A percentile compares a stretch with the other conserved stretches of the same genome.
phyloP scores from a whole-genome alignment of 345 rosid species.

The Corchorus olitorius region DNA sequence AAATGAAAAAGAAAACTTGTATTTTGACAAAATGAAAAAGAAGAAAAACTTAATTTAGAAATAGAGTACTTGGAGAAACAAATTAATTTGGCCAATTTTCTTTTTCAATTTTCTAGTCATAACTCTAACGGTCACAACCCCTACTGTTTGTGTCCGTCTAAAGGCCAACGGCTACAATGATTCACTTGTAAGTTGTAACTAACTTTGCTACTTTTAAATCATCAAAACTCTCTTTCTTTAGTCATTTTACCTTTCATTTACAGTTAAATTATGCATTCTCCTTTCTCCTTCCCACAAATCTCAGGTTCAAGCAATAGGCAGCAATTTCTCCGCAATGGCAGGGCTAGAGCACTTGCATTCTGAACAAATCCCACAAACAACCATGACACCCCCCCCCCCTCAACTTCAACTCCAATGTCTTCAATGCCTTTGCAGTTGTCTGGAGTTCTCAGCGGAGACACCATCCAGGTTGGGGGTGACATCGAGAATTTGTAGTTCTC shows the following conservation, averaged over 20 bases:
- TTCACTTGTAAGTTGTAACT: not conserved
- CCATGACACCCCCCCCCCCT: not conserved
- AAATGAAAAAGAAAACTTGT: no score
- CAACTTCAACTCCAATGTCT: conserved; percentile 4
- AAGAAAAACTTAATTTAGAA: no score
- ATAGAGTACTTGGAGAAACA: no score
- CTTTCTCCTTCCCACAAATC: not conserved
- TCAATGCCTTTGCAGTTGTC: conserved; percentile 15
- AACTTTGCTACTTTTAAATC: not conserved
- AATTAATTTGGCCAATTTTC: no score
- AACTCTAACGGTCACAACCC: not conserved
- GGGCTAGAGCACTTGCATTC: not conserved
- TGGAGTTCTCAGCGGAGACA: conserved; percentile 16
- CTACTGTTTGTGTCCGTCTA: not conserved
- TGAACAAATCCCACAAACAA: not conserved
- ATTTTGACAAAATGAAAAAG: no score
- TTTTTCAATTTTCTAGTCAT: no score
- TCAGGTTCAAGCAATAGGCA: not conserved
- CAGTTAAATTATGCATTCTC: not conserved
- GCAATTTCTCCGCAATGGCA: not conserved
- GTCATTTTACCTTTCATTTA: not conserved
- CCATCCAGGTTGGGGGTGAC: conserved; percentile 21
- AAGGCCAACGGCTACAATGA: conserved; percentile 3
- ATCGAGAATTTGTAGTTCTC: conserved; percentile 15
- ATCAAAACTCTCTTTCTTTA: not conserved